Evolutionary conservation across 2,329 filamentous ascomycete genomes (phyloP), one percentile per base, ranked within the genome.

Genomic region (Neonectria neomacrospora): DNA sequence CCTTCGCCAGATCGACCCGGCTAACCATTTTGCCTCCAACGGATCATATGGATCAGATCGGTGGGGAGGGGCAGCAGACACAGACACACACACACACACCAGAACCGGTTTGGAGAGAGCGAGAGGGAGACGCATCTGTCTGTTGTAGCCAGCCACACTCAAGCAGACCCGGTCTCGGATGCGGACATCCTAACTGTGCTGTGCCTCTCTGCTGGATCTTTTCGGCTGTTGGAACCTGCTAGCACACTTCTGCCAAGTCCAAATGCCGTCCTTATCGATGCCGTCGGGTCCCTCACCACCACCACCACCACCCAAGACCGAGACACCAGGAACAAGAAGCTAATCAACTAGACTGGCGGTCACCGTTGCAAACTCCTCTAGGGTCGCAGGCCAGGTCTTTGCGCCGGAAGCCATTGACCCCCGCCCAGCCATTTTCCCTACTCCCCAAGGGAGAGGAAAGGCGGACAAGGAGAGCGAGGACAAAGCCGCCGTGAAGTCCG

Each of bases 301-400:
- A 14, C 18, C 28, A 50, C 48, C 34, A 55, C 52, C 34, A 14
- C 18, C 37, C 37, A 50, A 32, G 58, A 18, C n/a, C 42, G 44
- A 55, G 52, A 23, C 52, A 23, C 52, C 42, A 22, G 54, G 34
- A 51, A 58, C 22, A n/a, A 28, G 44, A 28, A 32, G 11, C 32
- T 28, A 41, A 28, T 23, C 42, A 23, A 3, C 23, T 26, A 18
- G 16, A 44, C 47, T 44, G 26, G 56, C 37, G 42, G 55, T 58
- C 55, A 42, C 57, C 48, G 22, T 18, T 26, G 23, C n/a, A 32
- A 41, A 48, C 30, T 18, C 41, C 26, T 34, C 44, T 30, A 26
- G 32, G 58, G 51, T 55, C 51, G 44, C 51, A 54, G 58, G 6
- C 30, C 45, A 32, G 44, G 42, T 55, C 51, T 47, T 41, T 60